phyloP scores from a whole-genome alignment of 495 filamentous ascomycete genomes.

The Neurospora sp. region DNA sequence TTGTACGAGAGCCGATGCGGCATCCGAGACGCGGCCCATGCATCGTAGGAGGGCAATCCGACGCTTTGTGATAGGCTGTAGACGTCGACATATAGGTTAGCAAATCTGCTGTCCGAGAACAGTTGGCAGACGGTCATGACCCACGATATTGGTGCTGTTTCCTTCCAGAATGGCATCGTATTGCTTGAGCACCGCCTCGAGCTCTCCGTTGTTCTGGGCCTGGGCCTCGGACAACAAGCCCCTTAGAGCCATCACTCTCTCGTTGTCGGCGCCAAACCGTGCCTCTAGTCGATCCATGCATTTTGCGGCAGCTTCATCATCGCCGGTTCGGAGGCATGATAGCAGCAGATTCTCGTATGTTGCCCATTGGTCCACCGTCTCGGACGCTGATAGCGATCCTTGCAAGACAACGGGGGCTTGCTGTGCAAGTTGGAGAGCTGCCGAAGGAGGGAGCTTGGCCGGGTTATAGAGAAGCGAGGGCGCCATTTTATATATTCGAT shows the following conservation, averaged over 20 bases:
- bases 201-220: slow-evolving; percentile 49
- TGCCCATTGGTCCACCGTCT: slow-evolving; percentile 69
- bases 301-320: slow-evolving; percentile 63
- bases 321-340: slow-evolving; percentile 74
- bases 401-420: slow-evolving; percentile 62
- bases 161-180: slow-evolving; percentile 67
- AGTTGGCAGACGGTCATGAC: slow-evolving; percentile 17
- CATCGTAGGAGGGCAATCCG: slow-evolving; percentile 70
- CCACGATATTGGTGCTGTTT: slow-evolving; percentile 72
- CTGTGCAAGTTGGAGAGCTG: slow-evolving; percentile 62
- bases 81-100: slow-evolving; percentile 4
- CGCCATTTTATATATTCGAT: slow-evolving; percentile 23
- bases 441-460: slow-evolving; percentile 35
- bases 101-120: neutral
- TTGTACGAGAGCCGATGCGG: slow-evolving; percentile 60
- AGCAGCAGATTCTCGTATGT: slow-evolving; percentile 78
- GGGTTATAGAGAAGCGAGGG: slow-evolving; percentile 41
- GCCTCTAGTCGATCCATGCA: slow-evolving; percentile 63
- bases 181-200: slow-evolving; percentile 58
- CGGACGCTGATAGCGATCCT: slow-evolving; percentile 40
- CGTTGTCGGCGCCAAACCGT: slow-evolving; percentile 75
- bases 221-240: slow-evolving; percentile 82
- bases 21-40: slow-evolving; percentile 56
- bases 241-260: slow-evolving; percentile 68
- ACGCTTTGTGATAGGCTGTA: slow-evolving; percentile 75